phyloP scores from a whole-genome alignment of 768 basidiomycete genomes.

The Boletus subcaerulescens region DNA sequence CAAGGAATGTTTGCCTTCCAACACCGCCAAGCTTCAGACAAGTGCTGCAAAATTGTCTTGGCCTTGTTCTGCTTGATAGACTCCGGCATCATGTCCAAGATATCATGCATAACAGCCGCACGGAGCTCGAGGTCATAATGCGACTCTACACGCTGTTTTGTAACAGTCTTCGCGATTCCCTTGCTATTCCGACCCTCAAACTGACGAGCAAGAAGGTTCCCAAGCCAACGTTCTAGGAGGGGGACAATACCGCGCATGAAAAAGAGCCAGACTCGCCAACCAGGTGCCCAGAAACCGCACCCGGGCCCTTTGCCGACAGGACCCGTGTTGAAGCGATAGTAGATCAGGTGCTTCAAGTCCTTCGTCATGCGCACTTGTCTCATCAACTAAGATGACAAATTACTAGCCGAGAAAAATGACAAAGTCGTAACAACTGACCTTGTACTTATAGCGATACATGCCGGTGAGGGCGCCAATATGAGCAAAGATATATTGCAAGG shows the following conservation, averaged over 20 bases:
- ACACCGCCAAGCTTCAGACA: slow-evolving; percentile 98
- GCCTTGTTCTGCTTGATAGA: slow-evolving; percentile 99
- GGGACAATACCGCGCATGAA: slow-evolving; percentile 99
- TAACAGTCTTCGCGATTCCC: slow-evolving; percentile 96
- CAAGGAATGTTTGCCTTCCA: slow-evolving; percentile 98
- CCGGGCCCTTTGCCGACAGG: slow-evolving; percentile 99
- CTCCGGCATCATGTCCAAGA: slow-evolving; percentile 99
- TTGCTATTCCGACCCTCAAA: slow-evolving; percentile 98
- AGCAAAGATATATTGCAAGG: slow-evolving; percentile 94
- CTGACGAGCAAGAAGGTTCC: slow-evolving; percentile 95
- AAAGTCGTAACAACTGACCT: slow-evolving; percentile 46
- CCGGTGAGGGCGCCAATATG: slow-evolving; percentile 98
- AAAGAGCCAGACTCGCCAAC: slow-evolving; percentile 99
- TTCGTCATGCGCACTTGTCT: slow-evolving; percentile 99
- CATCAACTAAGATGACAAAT: slow-evolving; percentile 65
- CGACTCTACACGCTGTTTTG: slow-evolving; percentile 98
- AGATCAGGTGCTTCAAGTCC: slow-evolving; percentile 97
- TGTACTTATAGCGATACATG: slow-evolving; percentile 99
- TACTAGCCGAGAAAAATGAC: not conserved
- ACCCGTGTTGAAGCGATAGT: slow-evolving; percentile 99
- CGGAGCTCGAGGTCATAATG: slow-evolving; percentile 97
- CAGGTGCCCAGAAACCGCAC: slow-evolving; percentile 99
- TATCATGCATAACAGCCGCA: slow-evolving; percentile 99
- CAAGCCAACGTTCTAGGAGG: slow-evolving; percentile 95
- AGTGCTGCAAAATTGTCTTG: slow-evolving; percentile 98